Conservation (phyloP, 2,329 filamentous ascomycete genomes). For the Venturiaceae sp. region DNA sequence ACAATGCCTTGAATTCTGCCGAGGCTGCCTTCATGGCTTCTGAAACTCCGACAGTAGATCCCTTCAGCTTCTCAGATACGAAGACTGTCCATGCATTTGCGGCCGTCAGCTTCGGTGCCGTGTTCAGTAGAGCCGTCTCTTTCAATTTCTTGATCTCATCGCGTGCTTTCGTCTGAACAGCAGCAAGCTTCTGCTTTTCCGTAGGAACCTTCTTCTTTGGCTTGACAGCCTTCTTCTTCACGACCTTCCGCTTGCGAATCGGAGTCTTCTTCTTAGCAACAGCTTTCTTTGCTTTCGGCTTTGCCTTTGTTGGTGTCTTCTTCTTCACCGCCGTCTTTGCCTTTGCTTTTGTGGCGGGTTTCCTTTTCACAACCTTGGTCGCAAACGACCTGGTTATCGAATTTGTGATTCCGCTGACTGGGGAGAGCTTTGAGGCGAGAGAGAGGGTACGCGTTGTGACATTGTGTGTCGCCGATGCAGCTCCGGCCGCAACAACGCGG, state of each 20-base stretch:
- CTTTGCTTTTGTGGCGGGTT: conserved; percentile 11
- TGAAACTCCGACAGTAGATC: neutral
- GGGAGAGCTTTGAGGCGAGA: neutral
- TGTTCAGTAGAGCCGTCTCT: conserved; percentile 23
- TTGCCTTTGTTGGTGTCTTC: conserved; percentile 11
- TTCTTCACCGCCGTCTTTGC: conserved; percentile 15
- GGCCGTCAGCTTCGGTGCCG: conserved; percentile 14
- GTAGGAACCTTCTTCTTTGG: conserved; percentile 15
- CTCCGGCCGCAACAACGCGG: conserved; percentile 1
- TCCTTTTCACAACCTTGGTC: neutral
- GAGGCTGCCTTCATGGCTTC: conserved; percentile 7
- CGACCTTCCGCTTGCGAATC: conserved; percentile 11
- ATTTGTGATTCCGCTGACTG: neutral
- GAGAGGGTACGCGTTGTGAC: conserved; percentile 1
- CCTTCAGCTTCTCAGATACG: conserved; percentile 16
- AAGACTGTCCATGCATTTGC: conserved; percentile 18
- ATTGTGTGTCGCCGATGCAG: neutral
- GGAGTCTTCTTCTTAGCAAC: conserved; percentile 13
- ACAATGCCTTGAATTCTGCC: conserved; percentile 18
- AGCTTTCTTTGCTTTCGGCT: conserved; percentile 11
- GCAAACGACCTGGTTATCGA: neutral
- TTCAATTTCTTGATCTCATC: conserved; percentile 22
- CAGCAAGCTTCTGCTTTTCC: conserved; percentile 16
- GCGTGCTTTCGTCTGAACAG: conserved; percentile 12
- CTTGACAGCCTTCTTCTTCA: conserved; percentile 8